These are phyloP conservation scores for Bondarzewia mesenterica DNA, from an alignment of 1,284 basidiomycete genomes.

Conservation along the genomic window DNA sequence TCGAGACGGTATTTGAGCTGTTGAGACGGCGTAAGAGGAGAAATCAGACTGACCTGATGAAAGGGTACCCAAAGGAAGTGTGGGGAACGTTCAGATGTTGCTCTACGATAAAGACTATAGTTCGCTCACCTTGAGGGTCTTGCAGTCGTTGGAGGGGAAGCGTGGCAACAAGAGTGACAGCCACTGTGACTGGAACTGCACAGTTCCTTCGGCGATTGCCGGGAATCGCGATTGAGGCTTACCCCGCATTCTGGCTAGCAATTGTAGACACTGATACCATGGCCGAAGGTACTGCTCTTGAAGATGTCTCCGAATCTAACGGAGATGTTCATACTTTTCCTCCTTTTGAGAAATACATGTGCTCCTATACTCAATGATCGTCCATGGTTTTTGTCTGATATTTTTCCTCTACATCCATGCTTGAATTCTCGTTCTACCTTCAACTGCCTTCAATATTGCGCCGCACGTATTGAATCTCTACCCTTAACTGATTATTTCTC, in stretches of 20 bases:
- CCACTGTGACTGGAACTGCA: conserved; percentile 44
- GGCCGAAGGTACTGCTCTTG: too few species aligned
- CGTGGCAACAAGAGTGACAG: conserved; percentile 32
- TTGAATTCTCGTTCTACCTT: too few species aligned
- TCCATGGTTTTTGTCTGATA: too few species aligned
- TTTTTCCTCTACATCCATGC: too few species aligned
- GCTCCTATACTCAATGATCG: too few species aligned
- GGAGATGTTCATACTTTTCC: too few species aligned
- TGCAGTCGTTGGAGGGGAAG: conserved; percentile 33
- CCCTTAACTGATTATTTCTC: too few species aligned
- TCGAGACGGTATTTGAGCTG: conserved; percentile 18
- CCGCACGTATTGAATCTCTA: too few species aligned
- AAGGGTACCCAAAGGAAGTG: conserved; percentile 14
- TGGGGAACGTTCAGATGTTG: conserved; percentile 20
- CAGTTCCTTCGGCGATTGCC: conserved; percentile 33
- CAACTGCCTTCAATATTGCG: too few species aligned
- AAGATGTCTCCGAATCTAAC: too few species aligned
- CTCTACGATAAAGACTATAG: conserved; percentile 17
- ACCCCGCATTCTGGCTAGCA: neutral
- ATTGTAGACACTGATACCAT: too few species aligned
- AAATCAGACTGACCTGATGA: conserved; percentile 19
- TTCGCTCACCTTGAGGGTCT: conserved; percentile 40
- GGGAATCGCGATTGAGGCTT: conserved; percentile 11
- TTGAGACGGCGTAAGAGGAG: conserved; percentile 8
- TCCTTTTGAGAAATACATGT: too few species aligned